Evolutionary conservation across 306 rosid genomes (phyloP), one percentile per base, ranked within the genome.

Genomic region (Macrotyloma uniflorum): DNA sequence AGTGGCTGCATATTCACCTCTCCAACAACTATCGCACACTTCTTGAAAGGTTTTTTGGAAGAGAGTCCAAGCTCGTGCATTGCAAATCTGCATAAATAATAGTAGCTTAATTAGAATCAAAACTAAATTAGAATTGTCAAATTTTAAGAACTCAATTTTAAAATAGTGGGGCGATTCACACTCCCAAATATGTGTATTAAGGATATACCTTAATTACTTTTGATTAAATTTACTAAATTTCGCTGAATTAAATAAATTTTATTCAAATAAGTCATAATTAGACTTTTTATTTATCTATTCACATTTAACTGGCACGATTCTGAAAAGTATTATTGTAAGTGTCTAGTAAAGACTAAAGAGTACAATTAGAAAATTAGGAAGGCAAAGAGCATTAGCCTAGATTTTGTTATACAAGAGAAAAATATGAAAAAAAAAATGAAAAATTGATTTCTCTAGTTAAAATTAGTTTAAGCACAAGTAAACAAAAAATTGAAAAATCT

Each of bases 11-110:
- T 35, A 77, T 73, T 75, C 80, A 90, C 98, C 99, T 95, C 99
- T 88, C 99, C 99, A 84, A 95, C 99, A 73, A 95, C 99, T 88
- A 98, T 91, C 19, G 99, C 99, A 76, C 99, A 91, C 89, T 95
- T 95, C 96, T 86, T 91, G 88, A 91, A 95, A 1, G 99, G 96
- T 80, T 90, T 95, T 75, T 87, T 86, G 2, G 99, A 95, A 19
- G 93, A 73, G 79, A 95, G 93, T 30, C 99, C 95, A 65, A 95
- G 88, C 86, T 93, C 99, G 32, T 95, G 98, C 99, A 95, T 95
- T 38, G 99, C 99, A 80, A 85, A 95, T 80, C 99, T 93, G 90
- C 59, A 70, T 67, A 79, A 80, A 16, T 82, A 80, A 45, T 38
- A 67, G 61, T 64, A 69, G 35, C n/a, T 72, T 76, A 74, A 47